Conservation (phyloP, 169 alveolate species). For the Perkinsus marinus region DNA sequence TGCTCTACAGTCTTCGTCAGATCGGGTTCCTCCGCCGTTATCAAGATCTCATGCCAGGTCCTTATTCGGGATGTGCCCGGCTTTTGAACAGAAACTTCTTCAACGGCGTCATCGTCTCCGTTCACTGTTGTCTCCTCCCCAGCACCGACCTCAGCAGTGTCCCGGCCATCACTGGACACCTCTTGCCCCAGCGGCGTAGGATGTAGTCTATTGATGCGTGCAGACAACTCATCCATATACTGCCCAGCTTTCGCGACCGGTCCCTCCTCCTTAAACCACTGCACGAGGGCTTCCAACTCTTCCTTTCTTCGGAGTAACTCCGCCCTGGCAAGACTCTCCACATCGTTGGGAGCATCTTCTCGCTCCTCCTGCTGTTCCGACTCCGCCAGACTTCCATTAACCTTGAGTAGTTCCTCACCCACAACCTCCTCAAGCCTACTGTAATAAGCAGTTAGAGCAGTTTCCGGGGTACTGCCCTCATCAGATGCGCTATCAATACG, state of each 20-base stretch:
- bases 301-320: neutral
- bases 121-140: too few relatives aligned
- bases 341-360: neutral
- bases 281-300: neutral
- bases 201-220: neutral
- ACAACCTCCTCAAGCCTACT: neutral
- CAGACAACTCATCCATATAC: neutral
- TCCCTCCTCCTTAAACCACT: neutral
- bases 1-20: conserved; percentile 16
- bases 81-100: too few relatives aligned
- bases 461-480: conserved; percentile 27
- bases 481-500: neutral
- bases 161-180: conserved; percentile 9
- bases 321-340: neutral
- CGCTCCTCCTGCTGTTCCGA: neutral
- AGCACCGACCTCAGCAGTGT: conserved; percentile 6
- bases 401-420: neutral
- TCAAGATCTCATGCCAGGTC: neutral
- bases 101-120: too few relatives aligned
- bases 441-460: conserved; percentile 41
- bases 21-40: neutral
- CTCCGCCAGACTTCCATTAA: neutral
- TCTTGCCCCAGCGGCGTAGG: conserved; percentile 24
- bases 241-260: neutral
- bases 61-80: too few relatives aligned